Evolutionary conservation across 2,329 filamentous ascomycete species (phyloP).

Genomic region (Aspergillus udagawae): DNA sequence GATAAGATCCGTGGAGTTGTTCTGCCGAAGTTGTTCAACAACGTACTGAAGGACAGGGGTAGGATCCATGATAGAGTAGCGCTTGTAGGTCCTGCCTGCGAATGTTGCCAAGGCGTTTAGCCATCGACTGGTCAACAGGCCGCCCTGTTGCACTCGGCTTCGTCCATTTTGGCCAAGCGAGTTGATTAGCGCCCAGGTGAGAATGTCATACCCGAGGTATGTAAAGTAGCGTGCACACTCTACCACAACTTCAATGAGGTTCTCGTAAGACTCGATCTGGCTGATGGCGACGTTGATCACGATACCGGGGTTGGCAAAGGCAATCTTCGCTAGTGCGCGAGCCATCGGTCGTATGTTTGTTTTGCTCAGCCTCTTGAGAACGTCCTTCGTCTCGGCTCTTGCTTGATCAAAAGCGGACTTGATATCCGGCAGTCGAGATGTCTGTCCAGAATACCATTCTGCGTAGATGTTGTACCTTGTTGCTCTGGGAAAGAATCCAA

Average conservation of each 20-base stretch:
- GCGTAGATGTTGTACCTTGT: constrained; percentile 84
- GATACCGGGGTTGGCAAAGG: constrained; percentile 81
- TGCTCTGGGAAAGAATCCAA: constrained; percentile 71
- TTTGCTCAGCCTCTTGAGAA: constrained; percentile 83
- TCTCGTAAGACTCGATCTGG: constrained; percentile 91
- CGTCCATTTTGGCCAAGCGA: constrained; percentile 57
- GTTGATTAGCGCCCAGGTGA: constrained; percentile 88
- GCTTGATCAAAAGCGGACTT: constrained; percentile 73
- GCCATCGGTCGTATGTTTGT: constrained; percentile 85
- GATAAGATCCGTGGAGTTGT: constrained; percentile 86
- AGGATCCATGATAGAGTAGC: constrained; percentile 78
- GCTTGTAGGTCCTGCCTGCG: constrained; percentile 81
- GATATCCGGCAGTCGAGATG: constrained; percentile 72
- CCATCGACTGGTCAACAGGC: constrained; percentile 83
- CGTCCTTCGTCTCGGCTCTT: constrained; percentile 72
- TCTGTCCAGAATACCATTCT: constrained; percentile 83
- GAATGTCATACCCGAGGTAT: constrained; percentile 83
- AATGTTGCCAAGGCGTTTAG: constrained; percentile 86
- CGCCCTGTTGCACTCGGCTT: constrained; percentile 59
- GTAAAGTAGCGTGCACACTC: constrained; percentile 95
- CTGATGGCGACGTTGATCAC: constrained; percentile 86
- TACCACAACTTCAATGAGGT: constrained; percentile 90
- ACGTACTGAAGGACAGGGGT: constrained; percentile 87
- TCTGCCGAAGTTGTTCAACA: constrained; percentile 71
- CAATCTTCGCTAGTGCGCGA: constrained; percentile 84